Conservation (phyloP, 352 stramenopile genomes). For the Phytopythium litorale region DNA sequence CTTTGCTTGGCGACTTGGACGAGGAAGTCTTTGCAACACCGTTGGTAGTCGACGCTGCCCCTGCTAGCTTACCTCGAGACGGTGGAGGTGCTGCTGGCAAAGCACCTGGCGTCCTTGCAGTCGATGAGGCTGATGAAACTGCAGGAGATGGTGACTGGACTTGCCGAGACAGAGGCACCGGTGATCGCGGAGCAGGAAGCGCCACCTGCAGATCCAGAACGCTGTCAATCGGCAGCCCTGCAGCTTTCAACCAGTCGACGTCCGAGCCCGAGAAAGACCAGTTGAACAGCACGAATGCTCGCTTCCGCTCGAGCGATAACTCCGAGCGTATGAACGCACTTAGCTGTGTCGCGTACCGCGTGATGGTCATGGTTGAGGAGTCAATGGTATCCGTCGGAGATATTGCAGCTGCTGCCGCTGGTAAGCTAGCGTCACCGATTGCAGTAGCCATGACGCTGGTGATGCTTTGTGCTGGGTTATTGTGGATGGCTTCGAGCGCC, state of each 20-base stretch:
- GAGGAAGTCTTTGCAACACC: slow-evolving; percentile 5
- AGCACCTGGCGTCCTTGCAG: slow-evolving; percentile 1
- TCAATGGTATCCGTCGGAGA: neutral
- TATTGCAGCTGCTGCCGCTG: too few species aligned
- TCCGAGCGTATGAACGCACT: slow-evolving; percentile 7
- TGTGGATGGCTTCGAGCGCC: slow-evolving; percentile 17
- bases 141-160: neutral
- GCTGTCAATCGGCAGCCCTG: slow-evolving; percentile 46
- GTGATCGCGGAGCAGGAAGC: neutral
- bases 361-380: slow-evolving; percentile 11
- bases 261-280: slow-evolving; percentile 43
- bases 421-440: slow-evolving; percentile 2
- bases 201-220: slow-evolving; percentile 48
- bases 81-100: neutral
- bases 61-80: slow-evolving; percentile 10
- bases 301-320: slow-evolving; percentile 16
- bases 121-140: neutral
- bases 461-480: slow-evolving; percentile 10
- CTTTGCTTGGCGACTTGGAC: slow-evolving; percentile 10
- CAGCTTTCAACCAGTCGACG: slow-evolving; percentile 38
- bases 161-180: slow-evolving; percentile 3
- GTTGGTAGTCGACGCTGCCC: slow-evolving; percentile 9
- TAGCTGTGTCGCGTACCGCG: slow-evolving; percentile 15
- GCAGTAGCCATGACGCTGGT: neutral
- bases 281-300: slow-evolving; percentile 57